Base-by-base conservation (phyloP, 2,329 filamentous ascomycete species). In the Cryphonectria japonica region DNA sequence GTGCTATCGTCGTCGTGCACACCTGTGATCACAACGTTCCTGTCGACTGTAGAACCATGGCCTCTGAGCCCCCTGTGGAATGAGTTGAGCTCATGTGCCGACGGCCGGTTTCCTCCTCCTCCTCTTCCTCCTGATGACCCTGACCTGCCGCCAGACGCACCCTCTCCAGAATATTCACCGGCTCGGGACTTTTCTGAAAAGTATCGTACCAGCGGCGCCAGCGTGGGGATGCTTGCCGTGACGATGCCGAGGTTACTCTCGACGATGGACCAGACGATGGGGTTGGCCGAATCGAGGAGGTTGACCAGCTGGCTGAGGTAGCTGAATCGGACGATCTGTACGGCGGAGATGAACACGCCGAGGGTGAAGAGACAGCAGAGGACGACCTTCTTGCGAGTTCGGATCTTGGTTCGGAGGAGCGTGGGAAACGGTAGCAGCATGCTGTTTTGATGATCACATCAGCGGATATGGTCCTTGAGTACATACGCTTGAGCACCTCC, bases 251-350 rank as follows among this genome's bases (percentile, higher is more conserved):
- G 41, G 16, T 72, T 72, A 19, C 63, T 54, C 34, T 72, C 71
- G 2, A 72, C 61, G 1, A 67, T 41, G 5, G 71, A 72, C 71
- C 71, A 72, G 41, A 59, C 66, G 16, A 70, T 70, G 7, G 66
- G 81, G 8, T 83, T 83, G 13, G 82, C 78, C 2, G 81, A 84
- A 76, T 87, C 83, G 46, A 83, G 80, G 71, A 83, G 84, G 74
- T 82, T 83, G 43, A 76, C 73, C 3, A 86, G 80, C 19, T 78
- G 80, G 52, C 79, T 78, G 72, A 87, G 82, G n/a, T 83, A 85
- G 69, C 83, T 80, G 70, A 87, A 84, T 19, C 85, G 85, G 71
- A 87, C 80, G 69, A 85, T 82, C 74, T 87, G 85, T 69, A 86
- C 84, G 63, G 84, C 73, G 6, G 83, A 85, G 60, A 87, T 82